Percentiles rank a stretch among this genome's conserved stretches.
These are phyloP conservation scores for Cercospora citrullina DNA, from an alignment of 2,329 filamentous ascomycete genomes.

Conservation along the genomic window DNA sequence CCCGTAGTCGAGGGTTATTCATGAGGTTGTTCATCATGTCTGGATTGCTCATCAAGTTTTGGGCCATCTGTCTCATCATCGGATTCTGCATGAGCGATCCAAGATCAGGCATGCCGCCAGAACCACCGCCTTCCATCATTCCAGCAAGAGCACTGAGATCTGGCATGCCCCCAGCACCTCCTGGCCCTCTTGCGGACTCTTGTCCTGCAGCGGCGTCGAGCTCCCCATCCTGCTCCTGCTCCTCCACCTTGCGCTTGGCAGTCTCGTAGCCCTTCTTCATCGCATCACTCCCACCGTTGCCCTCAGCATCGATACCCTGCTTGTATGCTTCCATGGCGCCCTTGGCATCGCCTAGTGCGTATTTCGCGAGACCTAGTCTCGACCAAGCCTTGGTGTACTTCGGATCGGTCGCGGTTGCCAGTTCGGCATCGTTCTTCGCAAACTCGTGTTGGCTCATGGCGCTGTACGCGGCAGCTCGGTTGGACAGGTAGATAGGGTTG, in stretches of 20 bases:
- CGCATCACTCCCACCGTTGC: slow-evolving; percentile 88
- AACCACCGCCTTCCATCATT: slow-evolving; percentile 60
- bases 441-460: slow-evolving; percentile 80
- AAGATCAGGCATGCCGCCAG: slow-evolving; percentile 85
- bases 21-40: slow-evolving; percentile 89
- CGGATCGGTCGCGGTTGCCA: slow-evolving; percentile 83
- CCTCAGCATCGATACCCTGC: slow-evolving; percentile 90
- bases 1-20: slow-evolving; percentile 83
- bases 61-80: slow-evolving; percentile 96
- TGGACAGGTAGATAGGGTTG: slow-evolving; percentile 96
- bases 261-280: slow-evolving; percentile 98
- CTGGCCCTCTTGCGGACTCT: slow-evolving; percentile 33
- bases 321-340: slow-evolving; percentile 94
- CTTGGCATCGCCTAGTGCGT: slow-evolving; percentile 85
- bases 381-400: slow-evolving; percentile 98
- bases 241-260: slow-evolving; percentile 81
- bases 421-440: slow-evolving; percentile 83
- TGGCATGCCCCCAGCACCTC: slow-evolving; percentile 44
- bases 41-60: slow-evolving; percentile 96
- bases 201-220: slow-evolving; percentile 42
- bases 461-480: slow-evolving; percentile 91
- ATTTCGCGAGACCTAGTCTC: slow-evolving; percentile 84
- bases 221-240: slow-evolving; percentile 57
- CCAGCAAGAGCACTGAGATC: slow-evolving; percentile 44
- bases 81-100: slow-evolving; percentile 90